These are phyloP conservation scores for Mycena sanguinolenta DNA, from an alignment of 768 basidiomycete species.

Conservation along the genomic window DNA sequence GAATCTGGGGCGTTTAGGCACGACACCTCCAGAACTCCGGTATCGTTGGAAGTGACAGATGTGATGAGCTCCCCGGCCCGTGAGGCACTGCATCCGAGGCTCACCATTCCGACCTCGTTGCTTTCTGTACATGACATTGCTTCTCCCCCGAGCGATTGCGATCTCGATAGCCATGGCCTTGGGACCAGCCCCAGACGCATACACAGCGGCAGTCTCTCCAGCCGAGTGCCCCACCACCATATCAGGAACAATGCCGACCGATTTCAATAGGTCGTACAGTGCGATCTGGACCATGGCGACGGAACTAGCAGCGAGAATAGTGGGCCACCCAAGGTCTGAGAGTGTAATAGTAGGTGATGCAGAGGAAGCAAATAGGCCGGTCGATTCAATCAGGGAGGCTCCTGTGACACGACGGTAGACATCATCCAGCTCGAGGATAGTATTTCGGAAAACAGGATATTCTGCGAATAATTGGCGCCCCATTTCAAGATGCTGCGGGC, in stretches of 20 bases:
- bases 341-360: constrained; percentile 11
- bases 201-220: constrained; percentile 51
- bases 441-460: constrained; percentile 46
- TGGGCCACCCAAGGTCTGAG: constrained; percentile 28
- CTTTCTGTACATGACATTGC: constrained; percentile 38
- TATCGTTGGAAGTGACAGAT: background rate
- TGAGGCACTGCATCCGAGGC: constrained; percentile 41
- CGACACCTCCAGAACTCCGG: constrained; percentile 41
- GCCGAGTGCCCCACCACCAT: constrained; percentile 51
- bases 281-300: constrained; percentile 53
- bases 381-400: constrained; percentile 42
- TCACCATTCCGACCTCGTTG: constrained; percentile 46
- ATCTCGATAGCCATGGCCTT: constrained; percentile 49
- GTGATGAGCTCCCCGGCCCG: constrained; percentile 20
- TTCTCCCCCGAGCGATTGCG: constrained; percentile 48
- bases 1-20: constrained; percentile 49
- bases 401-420: constrained; percentile 40
- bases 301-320: constrained; percentile 41
- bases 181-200: constrained; percentile 48
- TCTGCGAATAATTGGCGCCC: constrained; percentile 46
- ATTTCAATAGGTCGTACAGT: constrained; percentile 45
- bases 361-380: constrained; percentile 44
- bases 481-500: constrained; percentile 51
- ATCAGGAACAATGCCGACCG: constrained; percentile 44
- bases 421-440: constrained; percentile 45